Base-by-base conservation (phyloP, 2,329 filamentous ascomycete species). In the Sclerotinia glacialis region DNA sequence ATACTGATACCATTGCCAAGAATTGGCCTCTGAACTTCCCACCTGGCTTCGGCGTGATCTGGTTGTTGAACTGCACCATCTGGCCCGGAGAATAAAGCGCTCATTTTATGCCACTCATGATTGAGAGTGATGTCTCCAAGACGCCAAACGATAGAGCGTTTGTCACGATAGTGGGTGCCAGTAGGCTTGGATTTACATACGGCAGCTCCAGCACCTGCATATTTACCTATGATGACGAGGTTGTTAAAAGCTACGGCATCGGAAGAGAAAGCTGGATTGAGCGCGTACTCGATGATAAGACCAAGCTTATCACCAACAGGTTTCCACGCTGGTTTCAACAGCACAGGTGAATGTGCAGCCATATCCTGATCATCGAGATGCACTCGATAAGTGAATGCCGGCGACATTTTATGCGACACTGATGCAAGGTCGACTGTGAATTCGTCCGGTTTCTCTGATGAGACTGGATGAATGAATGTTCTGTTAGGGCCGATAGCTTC, bases 401-500 rank as follows among this genome's bases (percentile, higher is more conserved):
- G 88, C 0, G 89, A 85, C 1, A 91, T 53, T 89, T 73, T 89
- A 87, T 69, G 83, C 80, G 70, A 97, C 85, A 75, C 89, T 87
- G 18, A 87, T 83, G 8, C 60, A n/a, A 95, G 79, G 69, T 93
- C 86, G 42, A 99, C 80, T 0, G 82, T 85, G 78, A 96, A 99
- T 75, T 94, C 89, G 67, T 96, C 93, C 4, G 89, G 84, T 67
- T 85, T 87, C 12, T 89, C 86, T 1, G 82, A 75, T 0, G 81
- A 78, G 6, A 85, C 82, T 71, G 92, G 89, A 42, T 88, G 86
- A 62, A 98, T 88, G 78, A 98, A 96, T 67, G 93, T 91, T 53
- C 92, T 92, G 77, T 99, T 99, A 1, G 93, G 93, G 0, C 93
- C 93, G 66, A 99, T 93, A 74, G 92, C 93, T 74, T 98, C 95